These are phyloP conservation scores for Eremothecium cymbalariae DNA, from an alignment of 1,139 yeast genomes.

Conservation along the genomic window DNA sequence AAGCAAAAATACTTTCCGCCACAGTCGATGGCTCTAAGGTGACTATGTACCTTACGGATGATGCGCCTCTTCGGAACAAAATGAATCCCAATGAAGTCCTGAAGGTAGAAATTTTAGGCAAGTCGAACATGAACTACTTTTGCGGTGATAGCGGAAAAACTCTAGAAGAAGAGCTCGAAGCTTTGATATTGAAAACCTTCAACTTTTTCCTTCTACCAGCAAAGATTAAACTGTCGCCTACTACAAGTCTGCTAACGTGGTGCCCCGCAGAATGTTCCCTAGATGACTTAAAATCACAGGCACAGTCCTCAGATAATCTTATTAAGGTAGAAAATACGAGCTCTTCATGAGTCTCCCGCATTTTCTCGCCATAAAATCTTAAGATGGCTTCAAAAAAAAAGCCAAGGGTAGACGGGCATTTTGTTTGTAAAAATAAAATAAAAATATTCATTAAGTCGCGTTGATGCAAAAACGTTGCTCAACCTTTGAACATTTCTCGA, in stretches of 20 bases:
- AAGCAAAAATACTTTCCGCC: slow-evolving; percentile 8
- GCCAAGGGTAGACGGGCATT: too few species aligned
- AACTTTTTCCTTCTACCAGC: slow-evolving; percentile 3
- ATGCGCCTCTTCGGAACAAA: slow-evolving; percentile 11
- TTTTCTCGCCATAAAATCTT: too few species aligned
- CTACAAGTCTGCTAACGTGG: slow-evolving; percentile 16
- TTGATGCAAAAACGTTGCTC: too few species aligned
- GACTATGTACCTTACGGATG: slow-evolving; percentile 13
- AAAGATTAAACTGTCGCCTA: not conserved
- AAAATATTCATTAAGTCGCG: too few species aligned
- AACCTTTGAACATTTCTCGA: too few species aligned
- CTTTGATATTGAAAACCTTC: not conserved
- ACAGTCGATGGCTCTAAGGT: not conserved
- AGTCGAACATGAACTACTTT: slow-evolving; percentile 14
- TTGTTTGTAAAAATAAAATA: too few species aligned
- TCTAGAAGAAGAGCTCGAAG: not conserved
- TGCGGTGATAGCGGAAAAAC: slow-evolving; percentile 7
- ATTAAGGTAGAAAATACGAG: not conserved
- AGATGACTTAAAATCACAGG: slow-evolving; percentile 18
- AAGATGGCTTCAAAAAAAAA: too few species aligned
- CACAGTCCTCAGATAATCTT: slow-evolving; percentile 3
- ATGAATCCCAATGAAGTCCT: slow-evolving; percentile 16
- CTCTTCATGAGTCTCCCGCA: too few species aligned
- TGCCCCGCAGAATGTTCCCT: slow-evolving; percentile 23
- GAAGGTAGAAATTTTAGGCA: slow-evolving; percentile 12